Evolutionary conservation across 257 asterid genomes (phyloP), one percentile per base, ranked within the genome.

Genomic region (Salvia rosmarinus): DNA sequence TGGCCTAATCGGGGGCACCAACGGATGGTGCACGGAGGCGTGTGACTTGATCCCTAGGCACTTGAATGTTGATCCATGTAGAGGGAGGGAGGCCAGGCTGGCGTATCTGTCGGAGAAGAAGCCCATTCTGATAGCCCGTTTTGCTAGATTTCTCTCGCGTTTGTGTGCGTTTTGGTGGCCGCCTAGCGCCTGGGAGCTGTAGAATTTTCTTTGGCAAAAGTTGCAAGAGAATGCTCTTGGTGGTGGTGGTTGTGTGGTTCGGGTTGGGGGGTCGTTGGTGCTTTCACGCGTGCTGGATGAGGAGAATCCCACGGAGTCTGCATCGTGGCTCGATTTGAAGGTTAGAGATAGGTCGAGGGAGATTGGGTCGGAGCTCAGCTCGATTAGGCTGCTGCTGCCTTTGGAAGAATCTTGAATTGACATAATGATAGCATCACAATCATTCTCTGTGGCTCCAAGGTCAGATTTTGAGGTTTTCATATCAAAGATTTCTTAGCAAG

Each of bases 11-110:
- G 77, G 68, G 23, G 83, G 74, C 40, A 65, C 63, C 23, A 71
- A 67, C 1, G 67, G 67, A 8, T 75, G 80, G 69, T 81, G 94
- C 67, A 46, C 59, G 5, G 94, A 85, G 63, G 90, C 80, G 74
- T 87, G 94, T 1, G 89, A 79, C 71, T 83, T 85, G 71, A 85
- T 85, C 39, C 83, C 83, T 34, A 87, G 34, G 44, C 86, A 83
- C 77, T 80, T 79, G 72, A 84, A 71, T 11, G 86, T 8, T 0
- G 66, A 84, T 62, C 92, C 89, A 17, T 82, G 85, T 42, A 81
- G 69, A 14, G 88, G 88, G 32, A n/a, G 72, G 50, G 85, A 77
- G 1, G 87, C 85, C 68, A 81, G 57, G 30, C 78, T 75, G 6
- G 83, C 75, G 39, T 78, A 80, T 70, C 76, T 70, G 0, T 75